phyloP scores from a whole-genome alignment of 176 grass and related monocot genomes.

The Echinochloa phyllopogon region DNA sequence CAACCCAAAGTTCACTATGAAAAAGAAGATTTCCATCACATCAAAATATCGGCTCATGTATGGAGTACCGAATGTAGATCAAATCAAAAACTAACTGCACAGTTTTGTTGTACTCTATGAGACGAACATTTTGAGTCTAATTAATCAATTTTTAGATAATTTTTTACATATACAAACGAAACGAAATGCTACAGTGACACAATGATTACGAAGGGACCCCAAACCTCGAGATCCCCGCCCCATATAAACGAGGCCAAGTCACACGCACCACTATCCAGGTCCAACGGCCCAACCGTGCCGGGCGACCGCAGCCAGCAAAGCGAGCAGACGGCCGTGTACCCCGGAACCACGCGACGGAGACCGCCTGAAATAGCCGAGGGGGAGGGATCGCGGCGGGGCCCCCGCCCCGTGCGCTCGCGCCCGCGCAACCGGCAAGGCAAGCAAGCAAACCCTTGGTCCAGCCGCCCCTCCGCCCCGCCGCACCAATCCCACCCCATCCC shows the following conservation, averaged over 20 bases:
- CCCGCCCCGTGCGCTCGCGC: not conserved
- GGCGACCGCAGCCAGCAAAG: not conserved
- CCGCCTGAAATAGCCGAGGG: not conserved
- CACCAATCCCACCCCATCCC: not conserved
- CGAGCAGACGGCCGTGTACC: not conserved
- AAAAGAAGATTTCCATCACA: too few species aligned
- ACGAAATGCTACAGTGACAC: too few species aligned
- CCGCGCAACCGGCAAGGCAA: constrained; percentile 27
- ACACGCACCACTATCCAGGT: not conserved
- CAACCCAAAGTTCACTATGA: too few species aligned
- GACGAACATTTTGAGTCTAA: too few species aligned
- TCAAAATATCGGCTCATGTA: too few species aligned
- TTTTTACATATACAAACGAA: too few species aligned
- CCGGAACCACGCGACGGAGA: not conserved
- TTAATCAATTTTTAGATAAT: too few species aligned
- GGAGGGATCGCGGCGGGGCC: not conserved
- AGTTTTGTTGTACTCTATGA: too few species aligned
- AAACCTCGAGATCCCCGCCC: too few species aligned
- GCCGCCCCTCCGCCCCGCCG: constrained; percentile 3
- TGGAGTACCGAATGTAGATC: too few species aligned
- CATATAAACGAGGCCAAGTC: not conserved
- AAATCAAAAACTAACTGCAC: too few species aligned
- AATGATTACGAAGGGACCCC: too few species aligned
- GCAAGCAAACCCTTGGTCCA: constrained; percentile 1
- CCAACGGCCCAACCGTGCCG: not conserved